Evolutionary conservation across 192 early-diverging fungal genomes (phyloP).

Genomic region (Backusella parvicylindrica): DNA sequence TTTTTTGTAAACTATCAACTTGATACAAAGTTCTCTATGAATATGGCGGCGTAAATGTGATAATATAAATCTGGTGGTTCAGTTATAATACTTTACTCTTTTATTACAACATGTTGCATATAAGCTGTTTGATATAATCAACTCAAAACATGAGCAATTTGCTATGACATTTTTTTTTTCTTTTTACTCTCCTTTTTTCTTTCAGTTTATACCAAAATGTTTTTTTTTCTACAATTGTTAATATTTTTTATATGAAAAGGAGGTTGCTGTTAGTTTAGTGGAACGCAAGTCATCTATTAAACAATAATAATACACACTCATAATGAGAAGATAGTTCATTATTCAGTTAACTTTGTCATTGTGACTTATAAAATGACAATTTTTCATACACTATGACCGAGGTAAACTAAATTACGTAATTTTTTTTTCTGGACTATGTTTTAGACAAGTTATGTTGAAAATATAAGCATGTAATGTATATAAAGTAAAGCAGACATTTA

Average conservation of each 20-base stretch:
- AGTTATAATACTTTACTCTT: not conserved
- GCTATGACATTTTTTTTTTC: not conserved
- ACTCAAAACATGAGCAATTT: not conserved
- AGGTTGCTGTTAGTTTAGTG: not conserved
- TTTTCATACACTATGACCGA: not conserved
- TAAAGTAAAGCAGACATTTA: no score
- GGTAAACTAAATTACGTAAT: no score
- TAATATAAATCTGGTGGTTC: not conserved
- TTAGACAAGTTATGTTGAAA: no score
- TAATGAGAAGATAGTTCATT: no score
- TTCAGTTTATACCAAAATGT: not conserved
- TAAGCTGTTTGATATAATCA: not conserved
- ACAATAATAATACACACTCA: not conserved
- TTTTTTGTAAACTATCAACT: not conserved
- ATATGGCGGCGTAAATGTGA: not conserved
- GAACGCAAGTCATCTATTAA: not conserved
- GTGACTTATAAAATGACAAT: not conserved
- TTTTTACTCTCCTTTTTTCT: not conserved
- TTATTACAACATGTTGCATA: not conserved
- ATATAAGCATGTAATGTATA: no score
- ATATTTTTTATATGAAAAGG: not conserved
- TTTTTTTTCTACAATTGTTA: not conserved
- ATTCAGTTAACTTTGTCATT: not conserved
- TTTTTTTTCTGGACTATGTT: no score
- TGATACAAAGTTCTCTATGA: not conserved